Conservation (phyloP, 2,329 filamentous ascomycete species). For the Aspergillus brasiliensis region DNA sequence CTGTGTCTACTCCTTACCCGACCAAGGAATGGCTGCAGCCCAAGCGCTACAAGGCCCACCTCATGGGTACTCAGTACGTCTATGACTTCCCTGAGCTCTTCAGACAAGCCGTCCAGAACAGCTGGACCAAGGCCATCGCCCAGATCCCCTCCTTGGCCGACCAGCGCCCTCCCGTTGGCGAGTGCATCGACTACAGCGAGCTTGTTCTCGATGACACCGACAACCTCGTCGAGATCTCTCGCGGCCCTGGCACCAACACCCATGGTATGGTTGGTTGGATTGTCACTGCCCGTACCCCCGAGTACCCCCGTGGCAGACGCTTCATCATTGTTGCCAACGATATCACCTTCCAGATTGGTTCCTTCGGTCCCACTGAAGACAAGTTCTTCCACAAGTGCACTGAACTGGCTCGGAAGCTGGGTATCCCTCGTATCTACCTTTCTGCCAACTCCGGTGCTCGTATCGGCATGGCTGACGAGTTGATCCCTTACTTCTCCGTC, state of each 20-base stretch:
- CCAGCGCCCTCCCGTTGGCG: conserved; percentile 80
- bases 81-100: conserved; percentile 99
- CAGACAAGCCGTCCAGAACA: conserved; percentile 95
- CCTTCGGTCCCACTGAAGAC: conserved; percentile 94
- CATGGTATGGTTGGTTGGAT: conserved; percentile 99
- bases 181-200: conserved; percentile 92
- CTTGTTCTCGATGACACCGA: conserved; percentile 93
- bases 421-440: conserved; percentile 94
- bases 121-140: conserved; percentile 76
- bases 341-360: conserved; percentile 98
- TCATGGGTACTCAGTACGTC: conserved; percentile 99
- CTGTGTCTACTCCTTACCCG: conserved; percentile 88
- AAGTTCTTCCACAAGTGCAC: conserved; percentile 99
- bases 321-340: conserved; percentile 99
- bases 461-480: conserved; percentile 92
- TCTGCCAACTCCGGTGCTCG: conserved; percentile 99
- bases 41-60: conserved; percentile 98
- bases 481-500: conserved; percentile 95
- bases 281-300: conserved; percentile 88
- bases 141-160: conserved; percentile 73
- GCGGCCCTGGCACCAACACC: conserved; percentile 91
- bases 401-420: conserved; percentile 87
- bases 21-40: conserved; percentile 99
- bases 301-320: conserved; percentile 88
- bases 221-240: conserved; percentile 87